Conservation (phyloP, 2,329 filamentous ascomycete species). For the Botrytis fragariae region DNA sequence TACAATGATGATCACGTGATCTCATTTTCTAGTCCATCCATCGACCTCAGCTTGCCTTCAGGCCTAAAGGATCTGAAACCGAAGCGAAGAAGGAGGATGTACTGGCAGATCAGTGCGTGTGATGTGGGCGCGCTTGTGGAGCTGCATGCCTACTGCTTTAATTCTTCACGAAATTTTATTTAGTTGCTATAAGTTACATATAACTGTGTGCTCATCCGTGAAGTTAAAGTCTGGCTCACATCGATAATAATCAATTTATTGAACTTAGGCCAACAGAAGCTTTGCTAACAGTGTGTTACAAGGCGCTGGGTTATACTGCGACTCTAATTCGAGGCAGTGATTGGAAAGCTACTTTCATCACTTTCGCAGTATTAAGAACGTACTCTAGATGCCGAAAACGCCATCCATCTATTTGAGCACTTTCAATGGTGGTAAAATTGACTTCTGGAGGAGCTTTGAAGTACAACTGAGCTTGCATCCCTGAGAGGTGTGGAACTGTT, state of each 20-base stretch:
- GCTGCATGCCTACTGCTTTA: neutral
- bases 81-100: neutral
- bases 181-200: neutral
- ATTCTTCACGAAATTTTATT: neutral
- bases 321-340: neutral
- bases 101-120: neutral
- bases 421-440: neutral
- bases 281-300: neutral
- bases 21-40: fast-evolving
- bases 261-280: neutral
- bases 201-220: neutral
- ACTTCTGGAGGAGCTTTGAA: neutral
- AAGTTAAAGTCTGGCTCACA: neutral
- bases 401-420: neutral
- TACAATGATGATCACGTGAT: neutral
- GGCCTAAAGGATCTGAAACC: neutral
- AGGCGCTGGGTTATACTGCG: no score
- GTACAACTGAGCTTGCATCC: neutral
- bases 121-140: neutral
- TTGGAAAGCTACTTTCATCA: neutral
- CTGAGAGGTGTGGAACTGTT: neutral
- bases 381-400: neutral
- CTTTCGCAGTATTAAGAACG: neutral
- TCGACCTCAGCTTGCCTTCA: neutral
- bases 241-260: neutral